A percentile compares a stretch with the other conserved stretches of the same genome.
These are phyloP conservation scores for Backusella circina DNA, from an alignment of 192 early-diverging fungal genomes.

Conservation along the genomic window DNA sequence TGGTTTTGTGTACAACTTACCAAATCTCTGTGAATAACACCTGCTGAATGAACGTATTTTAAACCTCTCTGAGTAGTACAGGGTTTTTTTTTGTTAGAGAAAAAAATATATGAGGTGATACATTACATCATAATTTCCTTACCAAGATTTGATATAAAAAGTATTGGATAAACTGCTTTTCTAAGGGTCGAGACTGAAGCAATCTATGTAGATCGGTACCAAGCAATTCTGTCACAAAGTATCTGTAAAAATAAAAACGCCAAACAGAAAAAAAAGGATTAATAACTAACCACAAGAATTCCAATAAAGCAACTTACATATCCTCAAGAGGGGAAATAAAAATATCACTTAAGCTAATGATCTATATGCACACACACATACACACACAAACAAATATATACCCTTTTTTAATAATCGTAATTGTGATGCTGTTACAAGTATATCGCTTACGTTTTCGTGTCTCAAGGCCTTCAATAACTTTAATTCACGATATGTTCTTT, in stretches of 20 bases:
- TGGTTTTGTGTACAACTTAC: slow-evolving; percentile 31
- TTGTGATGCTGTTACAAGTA: neutral
- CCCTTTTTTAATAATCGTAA: neutral
- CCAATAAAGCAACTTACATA: slow-evolving; percentile 51
- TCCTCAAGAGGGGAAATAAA: slow-evolving; percentile 91
- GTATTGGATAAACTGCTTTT: slow-evolving; percentile 95
- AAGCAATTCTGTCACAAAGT: slow-evolving; percentile 96
- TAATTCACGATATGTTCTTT: slow-evolving; percentile 93
- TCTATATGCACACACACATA: slow-evolving; percentile 36
- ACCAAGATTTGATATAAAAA: slow-evolving; percentile 94
- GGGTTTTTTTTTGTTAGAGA: slow-evolving; percentile 6
- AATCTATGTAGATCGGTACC: slow-evolving; percentile 95
- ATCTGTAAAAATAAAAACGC: slow-evolving; percentile 38
- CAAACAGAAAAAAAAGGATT: neutral
- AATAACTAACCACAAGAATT: neutral
- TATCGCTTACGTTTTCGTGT: slow-evolving; percentile 79
- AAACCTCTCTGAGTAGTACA: slow-evolving; percentile 57
- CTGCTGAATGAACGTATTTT: slow-evolving; percentile 93
- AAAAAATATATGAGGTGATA: neutral
- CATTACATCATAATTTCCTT: slow-evolving; percentile 27
- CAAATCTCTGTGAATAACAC: slow-evolving; percentile 92
- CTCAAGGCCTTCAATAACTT: slow-evolving; percentile 88
- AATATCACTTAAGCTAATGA: slow-evolving; percentile 89
- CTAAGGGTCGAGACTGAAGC: slow-evolving; percentile 83
- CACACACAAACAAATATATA: neutral